Base-by-base conservation (phyloP, 495 filamentous ascomycete genomes). In the Neurospora sp. region DNA sequence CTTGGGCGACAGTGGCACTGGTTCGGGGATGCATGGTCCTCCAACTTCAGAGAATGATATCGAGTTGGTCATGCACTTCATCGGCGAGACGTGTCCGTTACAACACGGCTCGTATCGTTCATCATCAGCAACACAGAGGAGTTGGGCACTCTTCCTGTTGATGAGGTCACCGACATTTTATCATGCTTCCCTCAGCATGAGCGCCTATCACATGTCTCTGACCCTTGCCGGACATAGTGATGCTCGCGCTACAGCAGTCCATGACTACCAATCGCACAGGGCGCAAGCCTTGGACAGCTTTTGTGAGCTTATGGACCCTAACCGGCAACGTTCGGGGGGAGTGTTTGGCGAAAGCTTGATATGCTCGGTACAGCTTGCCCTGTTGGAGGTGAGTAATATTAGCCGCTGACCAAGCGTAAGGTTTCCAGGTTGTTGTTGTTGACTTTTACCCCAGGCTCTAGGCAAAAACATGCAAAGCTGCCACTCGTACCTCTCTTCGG, bases 381-480 rank as follows among this genome's bases (percentile, higher is more conserved):
- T 72, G 31, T 41, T 72, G 20, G 71, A 72, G 54, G 71, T 72
- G 35, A 72, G 71, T 71, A 31, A 35, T 12, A 39, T 39, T 4
- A 39, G 11, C 11, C 38, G 20, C 16, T 12, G 2, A 20, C 11
- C 31, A 7, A 40, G 18, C 18, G 39, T 12, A 41, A 42, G 5
- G 2, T 70, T 39, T 27, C 7, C 1, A 40, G 18, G 35, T 27
- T 7, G 10, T 70, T 38, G 10, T 23, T 40, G 31, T 40, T 42
- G 69, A 70, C 39, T 14, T 38, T 18, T 23, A 20, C 7, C 27
- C 5, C 1, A 72, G 71, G 71, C 71, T 20, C 37, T 72, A n/a
- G 71, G 71, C 1, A 72, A 41, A 41, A 72, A 72, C 38, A 69
- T 70, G 71, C 71, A 72, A 38, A 72, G 71, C n/a, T 72, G 71